Evolutionary conservation across 2,329 filamentous ascomycete species (phyloP).

Genomic region (Macrophomina tecta): DNA sequence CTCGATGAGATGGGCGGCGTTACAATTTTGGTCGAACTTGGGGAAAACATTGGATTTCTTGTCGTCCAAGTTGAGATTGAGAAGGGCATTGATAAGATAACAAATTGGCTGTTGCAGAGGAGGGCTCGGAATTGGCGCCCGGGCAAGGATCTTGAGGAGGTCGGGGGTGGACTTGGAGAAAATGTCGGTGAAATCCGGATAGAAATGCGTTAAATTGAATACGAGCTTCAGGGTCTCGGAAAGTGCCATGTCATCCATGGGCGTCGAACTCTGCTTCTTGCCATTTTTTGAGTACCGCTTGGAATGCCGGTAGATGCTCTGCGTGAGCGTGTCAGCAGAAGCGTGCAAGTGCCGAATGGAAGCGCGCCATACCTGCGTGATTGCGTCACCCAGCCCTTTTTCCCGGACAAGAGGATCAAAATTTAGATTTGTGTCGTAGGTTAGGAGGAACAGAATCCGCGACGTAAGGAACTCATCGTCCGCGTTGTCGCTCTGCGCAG

Average conservation of each 20-base stretch:
- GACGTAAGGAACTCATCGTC: slow-evolving; percentile 88
- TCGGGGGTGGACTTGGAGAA: slow-evolving; percentile 74
- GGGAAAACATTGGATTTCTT: slow-evolving; percentile 68
- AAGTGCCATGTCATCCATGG: slow-evolving; percentile 80
- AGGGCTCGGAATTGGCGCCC: slow-evolving; percentile 64
- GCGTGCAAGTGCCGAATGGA: not conserved
- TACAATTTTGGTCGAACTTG: slow-evolving; percentile 61
- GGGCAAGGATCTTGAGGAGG: slow-evolving; percentile 72
- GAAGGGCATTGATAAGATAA: slow-evolving; percentile 77
- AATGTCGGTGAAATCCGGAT: slow-evolving; percentile 63
- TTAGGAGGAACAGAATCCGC: slow-evolving; percentile 80
- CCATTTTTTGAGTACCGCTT: slow-evolving; percentile 50
- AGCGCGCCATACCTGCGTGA: slow-evolving; percentile 56
- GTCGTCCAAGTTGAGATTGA: slow-evolving; percentile 74
- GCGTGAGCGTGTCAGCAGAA: slow-evolving; percentile 3
- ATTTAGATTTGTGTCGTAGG: slow-evolving; percentile 75
- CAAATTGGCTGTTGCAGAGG: slow-evolving; percentile 76
- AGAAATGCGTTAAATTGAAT: slow-evolving; percentile 85
- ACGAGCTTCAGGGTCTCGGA: slow-evolving; percentile 84
- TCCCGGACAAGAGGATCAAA: slow-evolving; percentile 70
- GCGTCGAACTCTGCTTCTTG: slow-evolving; percentile 45
- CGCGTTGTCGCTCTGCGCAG: slow-evolving; percentile 64
- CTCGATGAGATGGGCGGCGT: slow-evolving; percentile 69
- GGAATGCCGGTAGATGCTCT: slow-evolving; percentile 72
- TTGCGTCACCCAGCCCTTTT: slow-evolving; percentile 69